These are phyloP conservation scores for Raphanus sativus DNA, from an alignment of 345 rosid genomes.

Conservation along the genomic window DNA sequence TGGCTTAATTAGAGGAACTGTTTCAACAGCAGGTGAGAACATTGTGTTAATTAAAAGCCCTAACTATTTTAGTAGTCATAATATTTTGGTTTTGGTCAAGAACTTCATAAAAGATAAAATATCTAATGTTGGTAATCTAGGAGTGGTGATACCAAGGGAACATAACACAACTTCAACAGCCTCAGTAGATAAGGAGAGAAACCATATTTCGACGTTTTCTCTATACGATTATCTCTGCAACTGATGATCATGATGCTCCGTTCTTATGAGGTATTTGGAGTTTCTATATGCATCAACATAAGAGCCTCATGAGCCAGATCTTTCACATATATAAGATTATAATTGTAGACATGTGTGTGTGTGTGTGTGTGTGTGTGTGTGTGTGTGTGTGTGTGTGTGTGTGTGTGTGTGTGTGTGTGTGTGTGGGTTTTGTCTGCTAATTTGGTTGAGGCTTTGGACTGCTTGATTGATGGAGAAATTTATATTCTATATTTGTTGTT, in stretches of 20 bases:
- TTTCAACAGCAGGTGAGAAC: conserved; percentile 14
- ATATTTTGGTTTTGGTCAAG: background rate
- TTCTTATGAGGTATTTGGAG: conserved; percentile 19
- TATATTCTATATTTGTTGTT: background rate
- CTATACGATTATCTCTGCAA: conserved; percentile 31
- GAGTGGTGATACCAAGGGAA: conserved; percentile 24
- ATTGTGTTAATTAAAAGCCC: conserved; percentile 17
- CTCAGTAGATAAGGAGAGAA: conserved; percentile 28
- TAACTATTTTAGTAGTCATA: background rate
- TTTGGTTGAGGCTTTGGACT: conserved; percentile 10
- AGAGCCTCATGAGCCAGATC: conserved; percentile 3
- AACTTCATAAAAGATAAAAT: background rate
- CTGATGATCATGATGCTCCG: conserved; percentile 20
- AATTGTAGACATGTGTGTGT: conserved; percentile 13
- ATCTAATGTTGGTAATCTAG: conserved; percentile 12
- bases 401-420: conserved; percentile 4
- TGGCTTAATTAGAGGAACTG: conserved; percentile 15
- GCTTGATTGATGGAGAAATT: conserved; percentile 1
- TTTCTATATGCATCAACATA: conserved; percentile 15
- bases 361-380: background rate
- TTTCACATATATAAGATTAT: background rate
- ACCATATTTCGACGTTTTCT: conserved; percentile 28
- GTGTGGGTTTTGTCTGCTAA: conserved; percentile 13
- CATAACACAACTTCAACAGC: conserved; percentile 25
- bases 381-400: conserved; percentile 5